Base-by-base conservation (phyloP, 257 asterid genomes). In the Dorcoceras hygrometricum region DNA sequence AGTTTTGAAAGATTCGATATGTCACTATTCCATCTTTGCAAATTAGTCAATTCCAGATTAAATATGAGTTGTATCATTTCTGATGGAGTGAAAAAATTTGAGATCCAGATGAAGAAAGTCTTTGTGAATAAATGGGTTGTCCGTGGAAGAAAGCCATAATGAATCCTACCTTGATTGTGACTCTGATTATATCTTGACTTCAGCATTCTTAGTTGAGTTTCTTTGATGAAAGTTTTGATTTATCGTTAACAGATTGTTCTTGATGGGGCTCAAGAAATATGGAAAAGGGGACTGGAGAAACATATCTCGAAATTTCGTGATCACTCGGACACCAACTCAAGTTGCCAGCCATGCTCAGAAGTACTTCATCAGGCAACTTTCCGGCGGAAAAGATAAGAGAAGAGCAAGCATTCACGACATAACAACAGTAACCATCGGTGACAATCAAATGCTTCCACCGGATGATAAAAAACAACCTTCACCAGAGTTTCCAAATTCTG, bases 221-320 rank as follows among this genome's bases (percentile, higher is more conserved):
- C 18, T 60, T 73, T 72, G 73, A 71, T 63, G 22, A 31, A 34
- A 27, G 20, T 10, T 50, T 68, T 39, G 70, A 23, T 60, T 70
- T 57, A 31, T 53, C 55, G 36, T 51, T 5, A 34, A 43, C 82
- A 90, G 99, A 82, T 76, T 90, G 85, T 94, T 94, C 51, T 61
- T 94, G 77, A 72, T 90, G 96, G 99, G 99, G 86, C 78, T 94
- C 29, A 85, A 94, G 19, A 94, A 87, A 81, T 90, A 94, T 53
- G 99, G 99, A 28, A 94, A 94, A 65, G 99, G 99, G 14, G 99
- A 94, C 57, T 94, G 99, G 99, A 84, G 97, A 71, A 94, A 94
- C 66, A 94, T 94, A 57, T 90, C 99, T 0, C 80, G 97, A 4
- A 94, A 88, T 48, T 90, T 78, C 11, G 99, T 94, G 79, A 80